These are phyloP conservation scores for Viridothelium virens DNA, from an alignment of 495 filamentous ascomycete genomes.

Conservation along the genomic window DNA sequence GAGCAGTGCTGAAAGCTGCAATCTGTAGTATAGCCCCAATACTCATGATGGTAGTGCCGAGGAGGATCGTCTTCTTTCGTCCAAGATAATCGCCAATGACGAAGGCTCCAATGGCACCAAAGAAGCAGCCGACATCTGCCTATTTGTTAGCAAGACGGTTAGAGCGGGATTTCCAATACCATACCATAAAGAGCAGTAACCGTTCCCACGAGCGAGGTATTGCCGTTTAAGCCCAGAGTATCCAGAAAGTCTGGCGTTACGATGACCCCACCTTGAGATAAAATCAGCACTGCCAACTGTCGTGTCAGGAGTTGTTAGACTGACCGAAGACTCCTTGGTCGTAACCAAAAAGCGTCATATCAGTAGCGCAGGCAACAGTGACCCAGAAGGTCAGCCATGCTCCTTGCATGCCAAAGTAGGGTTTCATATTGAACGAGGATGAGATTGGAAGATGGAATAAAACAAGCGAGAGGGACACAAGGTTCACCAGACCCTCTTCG, in stretches of 20 bases:
- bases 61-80: constrained; percentile 24
- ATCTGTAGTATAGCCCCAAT: constrained; percentile 57
- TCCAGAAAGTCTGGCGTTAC: constrained; percentile 29
- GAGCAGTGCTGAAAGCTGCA: constrained; percentile 51
- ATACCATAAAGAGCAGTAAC: constrained; percentile 24
- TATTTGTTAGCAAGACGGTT: background rate
- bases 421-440: constrained; percentile 4
- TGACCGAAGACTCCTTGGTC: constrained; percentile 34
- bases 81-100: constrained; percentile 21
- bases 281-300: background rate
- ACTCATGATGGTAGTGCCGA: constrained; percentile 44
- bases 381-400: constrained; percentile 27
- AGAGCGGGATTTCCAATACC: background rate
- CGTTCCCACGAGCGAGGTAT: constrained; percentile 15
- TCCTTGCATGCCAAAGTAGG: constrained; percentile 23
- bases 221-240: constrained; percentile 19
- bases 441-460: background rate
- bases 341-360: constrained; percentile 34
- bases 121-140: constrained; percentile 23
- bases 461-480: background rate
- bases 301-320: background rate
- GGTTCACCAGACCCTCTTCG: background rate
- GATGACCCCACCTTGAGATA: constrained; percentile 27
- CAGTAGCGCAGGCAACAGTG: constrained; percentile 28
- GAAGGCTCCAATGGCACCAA: constrained; percentile 24